phyloP scores from a whole-genome alignment of 1,139 yeast genomes.

The Diutina ranongensis region DNA sequence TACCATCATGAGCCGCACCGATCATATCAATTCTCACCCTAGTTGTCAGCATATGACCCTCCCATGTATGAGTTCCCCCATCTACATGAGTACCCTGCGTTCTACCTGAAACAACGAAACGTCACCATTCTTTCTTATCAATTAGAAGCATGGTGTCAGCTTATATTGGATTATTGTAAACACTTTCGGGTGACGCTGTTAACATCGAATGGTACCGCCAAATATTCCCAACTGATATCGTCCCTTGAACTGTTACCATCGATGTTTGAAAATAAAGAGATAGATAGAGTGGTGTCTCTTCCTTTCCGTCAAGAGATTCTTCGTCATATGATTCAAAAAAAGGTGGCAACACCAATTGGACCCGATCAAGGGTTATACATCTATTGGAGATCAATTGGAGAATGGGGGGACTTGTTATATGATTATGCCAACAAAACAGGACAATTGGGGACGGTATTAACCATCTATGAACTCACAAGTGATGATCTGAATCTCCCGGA shows the following conservation, averaged over 20 bases:
- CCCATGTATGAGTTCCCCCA: conserved; percentile 38
- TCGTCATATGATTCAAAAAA: conserved; percentile 40
- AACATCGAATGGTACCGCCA: neutral
- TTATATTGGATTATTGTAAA: conserved; percentile 46
- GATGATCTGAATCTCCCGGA: conserved; percentile 45
- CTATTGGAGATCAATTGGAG: conserved; percentile 61
- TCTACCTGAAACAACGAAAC: conserved; percentile 84
- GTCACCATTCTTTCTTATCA: conserved; percentile 70
- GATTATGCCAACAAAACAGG: conserved; percentile 55
- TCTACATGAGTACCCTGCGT: conserved; percentile 82
- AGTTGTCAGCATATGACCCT: too few species aligned
- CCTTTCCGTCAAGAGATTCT: conserved; percentile 48
- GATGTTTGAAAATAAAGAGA: conserved; percentile 37
- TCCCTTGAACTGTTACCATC: conserved; percentile 15
- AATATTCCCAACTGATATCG: conserved; percentile 20
- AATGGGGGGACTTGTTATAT: conserved; percentile 57
- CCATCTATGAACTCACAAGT: conserved; percentile 66
- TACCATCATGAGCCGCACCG: neutral
- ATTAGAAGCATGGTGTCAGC: conserved; percentile 34
- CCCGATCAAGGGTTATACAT: conserved; percentile 37
- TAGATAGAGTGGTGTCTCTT: conserved; percentile 42
- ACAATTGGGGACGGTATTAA: conserved; percentile 65
- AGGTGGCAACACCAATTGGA: conserved; percentile 41
- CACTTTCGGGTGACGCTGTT: conserved; percentile 26
- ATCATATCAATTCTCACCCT: too few species aligned